A percentile compares a stretch with the other conserved stretches of the same genome.
Conservation (phyloP, 2,329 filamentous ascomycete genomes). For the Fusarium nodosum region DNA sequence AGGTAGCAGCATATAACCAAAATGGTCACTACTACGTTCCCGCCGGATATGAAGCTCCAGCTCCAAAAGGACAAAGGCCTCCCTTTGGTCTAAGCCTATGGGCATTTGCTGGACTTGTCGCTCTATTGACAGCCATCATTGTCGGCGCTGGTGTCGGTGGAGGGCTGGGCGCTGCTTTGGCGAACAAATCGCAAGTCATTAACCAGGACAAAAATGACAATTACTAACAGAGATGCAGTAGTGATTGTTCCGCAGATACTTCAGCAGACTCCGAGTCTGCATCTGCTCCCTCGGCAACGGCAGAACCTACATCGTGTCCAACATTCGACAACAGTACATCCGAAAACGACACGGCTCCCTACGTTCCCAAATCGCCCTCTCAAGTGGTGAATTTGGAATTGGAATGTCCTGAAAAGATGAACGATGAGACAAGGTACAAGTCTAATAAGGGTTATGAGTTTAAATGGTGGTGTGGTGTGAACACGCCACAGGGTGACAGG, state of each 20-base stretch:
- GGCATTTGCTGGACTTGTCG: constrained; percentile 36
- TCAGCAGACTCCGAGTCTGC: background rate
- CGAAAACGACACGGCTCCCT: constrained; percentile 26
- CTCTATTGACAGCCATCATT: constrained; percentile 32
- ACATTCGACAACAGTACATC: constrained; percentile 23
- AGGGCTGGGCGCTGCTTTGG: constrained; percentile 36
- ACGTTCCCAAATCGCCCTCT: constrained; percentile 22
- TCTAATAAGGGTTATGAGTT: constrained; percentile 36
- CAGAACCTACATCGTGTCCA: constrained; percentile 20
- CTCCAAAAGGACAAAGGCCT: constrained; percentile 2
- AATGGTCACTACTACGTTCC: constrained; percentile 26
- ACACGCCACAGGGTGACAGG: constrained; percentile 2
- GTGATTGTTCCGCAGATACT: constrained; percentile 13
- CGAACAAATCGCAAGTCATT: constrained; percentile 29
- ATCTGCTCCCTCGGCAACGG: constrained; percentile 22
- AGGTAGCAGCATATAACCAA: constrained; percentile 17
- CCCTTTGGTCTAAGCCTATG: constrained; percentile 39
- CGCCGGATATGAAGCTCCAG: constrained; percentile 19
- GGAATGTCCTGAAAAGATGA: constrained; percentile 18
- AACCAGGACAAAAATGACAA: rapidly evolving
- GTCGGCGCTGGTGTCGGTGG: constrained; percentile 39
- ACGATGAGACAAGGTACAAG: constrained; percentile 27
- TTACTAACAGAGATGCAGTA: background rate
- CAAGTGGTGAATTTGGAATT: constrained; percentile 13
- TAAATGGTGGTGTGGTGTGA: constrained; percentile 39